Percentiles rank a stretch among this genome's conserved stretches.
Conservation (phyloP, 306 rosid genomes). For the Rosa multiflora region DNA sequence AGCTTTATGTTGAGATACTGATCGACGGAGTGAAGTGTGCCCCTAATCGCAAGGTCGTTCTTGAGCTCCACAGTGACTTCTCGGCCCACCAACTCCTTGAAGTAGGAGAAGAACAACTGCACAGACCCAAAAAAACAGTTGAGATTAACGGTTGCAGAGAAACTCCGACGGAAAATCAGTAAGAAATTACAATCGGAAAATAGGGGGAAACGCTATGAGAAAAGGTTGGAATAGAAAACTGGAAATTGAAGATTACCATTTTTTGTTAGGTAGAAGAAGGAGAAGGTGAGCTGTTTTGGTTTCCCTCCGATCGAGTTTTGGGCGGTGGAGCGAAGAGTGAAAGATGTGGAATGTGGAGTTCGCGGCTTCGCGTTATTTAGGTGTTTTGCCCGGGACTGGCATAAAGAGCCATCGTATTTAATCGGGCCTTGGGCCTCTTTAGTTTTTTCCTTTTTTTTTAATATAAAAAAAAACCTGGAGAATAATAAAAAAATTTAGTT, state of each 20-base stretch:
- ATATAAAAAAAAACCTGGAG: too few species aligned
- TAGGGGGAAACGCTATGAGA: not conserved
- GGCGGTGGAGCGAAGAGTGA: not conserved
- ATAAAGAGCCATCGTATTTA: not conserved
- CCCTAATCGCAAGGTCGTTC: constrained; percentile 93
- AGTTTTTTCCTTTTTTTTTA: too few species aligned
- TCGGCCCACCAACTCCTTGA: constrained; percentile 95
- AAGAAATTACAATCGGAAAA: not conserved
- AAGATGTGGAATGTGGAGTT: not conserved
- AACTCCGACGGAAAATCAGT: not conserved
- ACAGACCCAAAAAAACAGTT: constrained; percentile 14
- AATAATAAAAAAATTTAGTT: too few species aligned
- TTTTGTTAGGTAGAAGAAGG: not conserved
- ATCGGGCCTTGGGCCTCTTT: not conserved
- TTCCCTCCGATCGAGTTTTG: not conserved
- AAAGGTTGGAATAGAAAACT: not conserved
- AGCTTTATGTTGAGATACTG: constrained; percentile 97
- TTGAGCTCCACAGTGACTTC: constrained; percentile 97
- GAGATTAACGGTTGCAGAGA: not conserved
- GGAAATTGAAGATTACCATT: constrained; percentile 3
- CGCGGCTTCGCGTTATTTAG: not conserved
- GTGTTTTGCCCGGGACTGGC: not conserved
- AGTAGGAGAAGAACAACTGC: constrained; percentile 96
- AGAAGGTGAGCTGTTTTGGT: not conserved
- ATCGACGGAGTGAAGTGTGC: constrained; percentile 94